A percentile compares a stretch with the other conserved stretches of the same genome.
Evolutionary conservation across 805 yeast genomes (phyloP).

Genomic region (Candida insectorum): DNA sequence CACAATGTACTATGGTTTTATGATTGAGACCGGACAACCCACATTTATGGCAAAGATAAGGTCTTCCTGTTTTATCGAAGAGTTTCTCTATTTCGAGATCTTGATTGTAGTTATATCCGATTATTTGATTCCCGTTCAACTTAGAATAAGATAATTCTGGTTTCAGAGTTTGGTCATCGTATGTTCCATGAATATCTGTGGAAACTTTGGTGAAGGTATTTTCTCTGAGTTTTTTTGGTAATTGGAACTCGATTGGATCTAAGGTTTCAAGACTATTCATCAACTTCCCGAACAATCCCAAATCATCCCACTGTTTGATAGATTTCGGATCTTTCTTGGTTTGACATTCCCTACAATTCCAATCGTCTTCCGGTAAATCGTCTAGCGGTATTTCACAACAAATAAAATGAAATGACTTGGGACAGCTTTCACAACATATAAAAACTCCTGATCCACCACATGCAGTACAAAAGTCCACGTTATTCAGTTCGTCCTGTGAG

Average conservation of each 20-base stretch:
- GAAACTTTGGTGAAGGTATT: constrained; percentile 64
- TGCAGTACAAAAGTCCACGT: constrained; percentile 88
- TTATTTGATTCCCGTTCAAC: constrained; percentile 29
- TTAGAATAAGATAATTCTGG: constrained; percentile 46
- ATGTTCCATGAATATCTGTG: constrained; percentile 69
- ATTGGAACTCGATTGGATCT: constrained; percentile 36
- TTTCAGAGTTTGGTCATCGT: constrained; percentile 46
- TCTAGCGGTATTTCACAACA: constrained; percentile 90
- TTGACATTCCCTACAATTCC: constrained; percentile 82
- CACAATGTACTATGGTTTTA: constrained; percentile 67
- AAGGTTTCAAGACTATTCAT: constrained; percentile 64
- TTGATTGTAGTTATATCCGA: constrained; percentile 40
- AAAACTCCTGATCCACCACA: constrained; percentile 90
- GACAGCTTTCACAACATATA: constrained; percentile 92
- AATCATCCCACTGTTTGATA: constrained; percentile 22
- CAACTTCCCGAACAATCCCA: constrained; percentile 55
- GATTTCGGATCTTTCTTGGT: constrained; percentile 34
- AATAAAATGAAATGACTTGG: constrained; percentile 84
- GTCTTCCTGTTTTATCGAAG: constrained; percentile 64
- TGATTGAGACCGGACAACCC: constrained; percentile 62
- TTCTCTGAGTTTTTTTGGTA: constrained; percentile 70
- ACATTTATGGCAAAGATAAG: constrained; percentile 74
- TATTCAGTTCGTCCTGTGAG: constrained; percentile 25
- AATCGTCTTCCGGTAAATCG: constrained; percentile 82
- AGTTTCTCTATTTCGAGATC: constrained; percentile 61